Conservation (phyloP, 2,329 filamentous ascomycete species). For the Hypocreales sp. region DNA sequence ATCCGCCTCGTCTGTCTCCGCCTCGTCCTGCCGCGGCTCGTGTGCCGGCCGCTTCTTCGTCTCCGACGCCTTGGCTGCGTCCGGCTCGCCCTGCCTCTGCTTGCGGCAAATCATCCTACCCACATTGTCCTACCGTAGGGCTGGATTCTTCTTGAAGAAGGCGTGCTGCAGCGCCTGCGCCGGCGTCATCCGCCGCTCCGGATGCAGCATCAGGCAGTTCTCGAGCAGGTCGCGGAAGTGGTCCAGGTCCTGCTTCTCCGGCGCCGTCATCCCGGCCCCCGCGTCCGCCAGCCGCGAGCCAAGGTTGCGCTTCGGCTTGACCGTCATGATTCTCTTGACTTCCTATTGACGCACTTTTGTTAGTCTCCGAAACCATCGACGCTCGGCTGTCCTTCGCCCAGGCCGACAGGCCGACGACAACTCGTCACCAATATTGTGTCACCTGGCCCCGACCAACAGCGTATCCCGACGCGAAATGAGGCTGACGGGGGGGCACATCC, state of each 20-base stretch:
- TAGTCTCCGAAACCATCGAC: not conserved
- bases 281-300: conserved; percentile 65
- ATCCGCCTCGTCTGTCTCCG: not conserved
- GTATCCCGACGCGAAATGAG: no score
- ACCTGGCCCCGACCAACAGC: no score
- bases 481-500: no score
- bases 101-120: not conserved
- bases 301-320: conserved; percentile 68
- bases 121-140: not conserved
- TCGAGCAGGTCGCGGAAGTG: conserved; percentile 80
- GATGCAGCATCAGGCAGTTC: conserved; percentile 75
- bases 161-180: conserved; percentile 77
- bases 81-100: not conserved
- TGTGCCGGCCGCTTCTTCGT: not conserved
- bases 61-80: not conserved
- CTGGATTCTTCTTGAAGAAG: conserved; percentile 51
- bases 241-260: conserved; percentile 62
- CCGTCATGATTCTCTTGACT: conserved; percentile 47
- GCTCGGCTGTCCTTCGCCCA: conserved; percentile 15
- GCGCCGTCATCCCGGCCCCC: conserved; percentile 56
- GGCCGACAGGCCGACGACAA: no score
- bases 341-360: not conserved
- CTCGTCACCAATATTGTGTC: no score
- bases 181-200: conserved; percentile 81
- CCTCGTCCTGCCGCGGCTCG: not conserved